Evolutionary conservation across 2,329 filamentous ascomycete genomes (phyloP).

Genomic region (Hirsutella rhossiliensis): DNA sequence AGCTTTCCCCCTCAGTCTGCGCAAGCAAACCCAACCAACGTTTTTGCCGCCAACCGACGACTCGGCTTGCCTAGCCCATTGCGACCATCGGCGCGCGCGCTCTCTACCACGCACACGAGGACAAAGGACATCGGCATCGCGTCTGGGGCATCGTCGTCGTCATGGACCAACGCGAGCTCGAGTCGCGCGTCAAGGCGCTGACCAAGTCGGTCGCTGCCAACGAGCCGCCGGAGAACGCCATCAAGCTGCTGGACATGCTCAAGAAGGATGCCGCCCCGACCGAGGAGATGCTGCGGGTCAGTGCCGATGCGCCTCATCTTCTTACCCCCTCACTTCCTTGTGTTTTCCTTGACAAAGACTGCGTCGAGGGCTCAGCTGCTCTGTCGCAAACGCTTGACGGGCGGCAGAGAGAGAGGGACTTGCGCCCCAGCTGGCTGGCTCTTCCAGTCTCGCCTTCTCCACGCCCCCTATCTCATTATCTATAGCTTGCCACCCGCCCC

Average conservation of each 20-base stretch:
- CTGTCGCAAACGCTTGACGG: too few species aligned
- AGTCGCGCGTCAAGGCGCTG: slow-evolving; percentile 64
- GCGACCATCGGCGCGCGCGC: too few species aligned
- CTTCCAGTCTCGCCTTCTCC: neutral
- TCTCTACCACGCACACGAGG: too few species aligned
- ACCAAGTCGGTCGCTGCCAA: slow-evolving; percentile 66
- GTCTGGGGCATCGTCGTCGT: neutral
- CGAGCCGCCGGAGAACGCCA: slow-evolving; percentile 59
- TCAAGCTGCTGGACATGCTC: slow-evolving; percentile 64
- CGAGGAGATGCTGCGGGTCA: slow-evolving; percentile 76
- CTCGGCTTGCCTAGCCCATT: too few species aligned
- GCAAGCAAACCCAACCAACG: too few species aligned
- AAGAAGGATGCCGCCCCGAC: slow-evolving; percentile 73
- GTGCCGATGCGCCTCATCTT: slow-evolving; percentile 16
- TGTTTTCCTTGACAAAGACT: neutral
- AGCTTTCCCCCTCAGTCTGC: too few species aligned
- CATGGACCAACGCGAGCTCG: slow-evolving; percentile 77
- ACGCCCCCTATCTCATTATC: neutral
- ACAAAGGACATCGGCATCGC: too few species aligned
- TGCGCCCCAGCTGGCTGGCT: too few species aligned
- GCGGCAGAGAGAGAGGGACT: too few species aligned
- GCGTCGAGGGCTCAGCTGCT: too few species aligned
- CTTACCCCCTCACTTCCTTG: neutral
- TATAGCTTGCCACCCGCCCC: neutral
- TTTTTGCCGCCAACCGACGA: too few species aligned